Percentiles rank a stretch among this genome's conserved stretches.
Evolutionary conservation across 495 filamentous ascomycete genomes (phyloP).

Genomic region (Penicillium angulare): DNA sequence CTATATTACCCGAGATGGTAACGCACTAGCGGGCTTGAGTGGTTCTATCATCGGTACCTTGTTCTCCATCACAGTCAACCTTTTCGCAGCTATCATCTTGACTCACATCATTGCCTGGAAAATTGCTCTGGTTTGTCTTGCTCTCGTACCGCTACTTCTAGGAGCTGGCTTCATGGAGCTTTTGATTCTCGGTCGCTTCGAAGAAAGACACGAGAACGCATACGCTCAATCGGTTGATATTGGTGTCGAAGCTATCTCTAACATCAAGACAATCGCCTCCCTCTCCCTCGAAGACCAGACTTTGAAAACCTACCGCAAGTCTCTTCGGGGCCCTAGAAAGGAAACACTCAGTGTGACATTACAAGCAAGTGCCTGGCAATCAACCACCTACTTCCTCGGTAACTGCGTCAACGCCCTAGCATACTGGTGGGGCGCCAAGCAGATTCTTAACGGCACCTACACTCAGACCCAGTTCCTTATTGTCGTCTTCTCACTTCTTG

Average conservation of each 20-base stretch:
- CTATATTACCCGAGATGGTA: slow-evolving; percentile 51
- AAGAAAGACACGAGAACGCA: slow-evolving; percentile 57
- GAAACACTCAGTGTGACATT: slow-evolving; percentile 48
- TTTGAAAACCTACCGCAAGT: slow-evolving; percentile 36
- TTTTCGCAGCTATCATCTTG: slow-evolving; percentile 43
- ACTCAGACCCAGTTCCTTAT: slow-evolving; percentile 62
- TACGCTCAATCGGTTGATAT: slow-evolving; percentile 51
- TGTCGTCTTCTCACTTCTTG: slow-evolving; percentile 47
- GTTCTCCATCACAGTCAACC: slow-evolving; percentile 45
- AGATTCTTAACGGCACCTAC: slow-evolving; percentile 56
- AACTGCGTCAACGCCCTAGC: slow-evolving; percentile 61
- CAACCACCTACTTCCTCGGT: slow-evolving; percentile 51
- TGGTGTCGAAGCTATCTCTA: slow-evolving; percentile 49
- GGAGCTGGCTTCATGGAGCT: slow-evolving; percentile 53
- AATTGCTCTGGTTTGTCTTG: slow-evolving; percentile 39
- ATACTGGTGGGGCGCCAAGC: slow-evolving; percentile 68
- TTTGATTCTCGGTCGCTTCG: slow-evolving; percentile 50
- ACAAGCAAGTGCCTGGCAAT: slow-evolving; percentile 52
- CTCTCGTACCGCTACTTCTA: slow-evolving; percentile 43
- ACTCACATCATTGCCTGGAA: slow-evolving; percentile 46
- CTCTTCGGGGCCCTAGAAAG: slow-evolving; percentile 40
- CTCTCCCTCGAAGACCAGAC: slow-evolving; percentile 47
- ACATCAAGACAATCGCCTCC: slow-evolving; percentile 55
- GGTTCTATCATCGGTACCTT: slow-evolving; percentile 45
- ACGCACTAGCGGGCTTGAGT: slow-evolving; percentile 47